Base-by-base conservation (phyloP, 495 filamentous ascomycete genomes). In the Aspergillus panamensis region DNA sequence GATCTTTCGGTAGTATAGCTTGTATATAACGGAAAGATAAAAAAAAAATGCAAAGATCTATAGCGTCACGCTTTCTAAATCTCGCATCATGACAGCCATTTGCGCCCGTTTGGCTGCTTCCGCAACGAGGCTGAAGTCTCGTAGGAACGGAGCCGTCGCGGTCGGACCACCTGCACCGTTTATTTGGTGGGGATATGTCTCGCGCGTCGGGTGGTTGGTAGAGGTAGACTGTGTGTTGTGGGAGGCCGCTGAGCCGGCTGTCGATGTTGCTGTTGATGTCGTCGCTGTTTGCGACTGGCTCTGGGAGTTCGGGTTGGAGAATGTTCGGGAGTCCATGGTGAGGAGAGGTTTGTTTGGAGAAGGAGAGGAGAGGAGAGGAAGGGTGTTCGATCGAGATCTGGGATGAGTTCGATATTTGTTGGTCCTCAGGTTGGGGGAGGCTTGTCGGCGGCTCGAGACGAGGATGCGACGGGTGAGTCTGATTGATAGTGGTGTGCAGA, bases 71-170 rank as follows among this genome's bases (percentile, higher is more conserved):
- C 73, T 71, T 58, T 79, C 89, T 65, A 97, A 73, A 72, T 97
- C 93, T 54, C 93, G 78, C 82, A 91, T 87, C 58, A 97, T 68
- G 56, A 90, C 82, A 7, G 88, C 88, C 80, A 96, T 87, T 74
- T 96, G 90, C 8, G 93, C 93, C 43, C 93, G 82, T 68, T 96
- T 96, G 50, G 91, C 93, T 3, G 93, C 93, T 73, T 97, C 93
- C n/a, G 92, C 92, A 13, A 97, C 83, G 20, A 97, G 80, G 51
- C 80, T 92, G 68, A 90, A 90, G 71, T 96, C 88, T 58, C 85
- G 82, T 50, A 92, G 73, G 68, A 87, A 91, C 7, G 65, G 81
- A 49, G 71, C 84, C 69, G 69, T 90, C 33, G 74, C 77, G 29
- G 74, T 80, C 8, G 75, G 77, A n/a, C 70, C 73, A 8, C 83